Evolutionary conservation across 139 green algal genomes (phyloP).

Genomic region (Volvox reticuliferus): DNA sequence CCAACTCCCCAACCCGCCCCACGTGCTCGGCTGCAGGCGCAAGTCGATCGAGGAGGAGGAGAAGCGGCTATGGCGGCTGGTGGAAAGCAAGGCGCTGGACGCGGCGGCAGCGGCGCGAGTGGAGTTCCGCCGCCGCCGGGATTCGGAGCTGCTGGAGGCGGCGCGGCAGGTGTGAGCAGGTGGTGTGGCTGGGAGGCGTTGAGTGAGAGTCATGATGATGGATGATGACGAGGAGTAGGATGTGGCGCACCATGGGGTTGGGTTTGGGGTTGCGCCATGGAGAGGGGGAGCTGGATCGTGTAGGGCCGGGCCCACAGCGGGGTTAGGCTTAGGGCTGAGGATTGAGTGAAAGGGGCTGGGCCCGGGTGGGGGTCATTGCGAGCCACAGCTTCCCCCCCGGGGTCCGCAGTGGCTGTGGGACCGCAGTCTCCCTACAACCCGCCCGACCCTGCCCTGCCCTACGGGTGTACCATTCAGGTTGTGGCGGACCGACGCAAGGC

Average conservation of each 20-base stretch:
- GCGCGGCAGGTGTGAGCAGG: constrained; percentile 31
- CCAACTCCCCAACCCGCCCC: neutral
- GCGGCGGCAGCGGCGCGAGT: constrained; percentile 61
- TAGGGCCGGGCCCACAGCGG: too few relatives aligned
- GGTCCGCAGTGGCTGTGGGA: too few relatives aligned
- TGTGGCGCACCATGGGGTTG: neutral
- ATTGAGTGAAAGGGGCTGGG: too few relatives aligned
- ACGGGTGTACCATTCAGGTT: constrained; percentile 10
- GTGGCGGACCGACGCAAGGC: constrained; percentile 66
- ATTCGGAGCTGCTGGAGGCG: constrained; percentile 56
- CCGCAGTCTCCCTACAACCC: too few relatives aligned
- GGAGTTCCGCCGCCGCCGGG: constrained; percentile 49
- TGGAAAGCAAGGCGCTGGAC: constrained; percentile 60
- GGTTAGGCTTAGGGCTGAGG: too few relatives aligned
- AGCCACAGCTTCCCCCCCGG: too few relatives aligned
- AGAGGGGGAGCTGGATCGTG: neutral
- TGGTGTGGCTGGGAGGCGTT: neutral
- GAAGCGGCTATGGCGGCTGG: constrained; percentile 64
- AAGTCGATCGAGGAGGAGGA: constrained; percentile 65
- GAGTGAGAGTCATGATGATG: neutral
- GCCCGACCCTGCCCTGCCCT: neutral
- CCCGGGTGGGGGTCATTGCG: too few relatives aligned
- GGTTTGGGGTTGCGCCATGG: neutral
- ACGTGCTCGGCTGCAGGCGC: neutral
- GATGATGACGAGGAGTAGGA: neutral